Evolutionary conservation across 352 stramenopile genomes (phyloP), one percentile per base, ranked within the genome.

Genomic region (Pythium diclinum): DNA sequence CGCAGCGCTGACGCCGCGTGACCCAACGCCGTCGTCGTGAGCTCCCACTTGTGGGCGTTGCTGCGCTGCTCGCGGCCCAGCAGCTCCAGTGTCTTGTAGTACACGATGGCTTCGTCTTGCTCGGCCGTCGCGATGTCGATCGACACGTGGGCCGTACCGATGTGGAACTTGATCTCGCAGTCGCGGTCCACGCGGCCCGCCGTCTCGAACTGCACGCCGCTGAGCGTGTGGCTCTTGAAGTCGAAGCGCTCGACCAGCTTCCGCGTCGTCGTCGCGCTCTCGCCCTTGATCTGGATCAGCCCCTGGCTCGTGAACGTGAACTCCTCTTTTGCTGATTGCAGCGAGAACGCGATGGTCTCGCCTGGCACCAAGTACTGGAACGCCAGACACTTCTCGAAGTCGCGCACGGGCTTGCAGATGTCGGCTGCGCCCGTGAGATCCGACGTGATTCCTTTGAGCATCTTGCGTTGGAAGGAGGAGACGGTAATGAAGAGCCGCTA

Each of bases 151-250:
- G 33, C 40, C 28, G 16, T 36, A 33, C 49, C 55, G 6, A 63
- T 63, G 14, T 46, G 3, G 46, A 71, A 67, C 47, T 71, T 71
- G 65, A 71, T 63, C 53, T 71, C 65, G 19, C 65, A 71, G 65
- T 71, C 65, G 44, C 65, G 65, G 54, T 71, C 65, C 30, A 59
- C 59, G 13, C 65, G 65, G 4, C 65, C 65, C 1, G 65, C 55
- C 0, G 65, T 71, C 46, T 71, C 65, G 30, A 71, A 71, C 58
- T 67, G 14, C 25, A 71, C 58, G 14, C 10, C 16, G 13, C 32
- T 59, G n/a, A 71, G 42, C 21, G 4, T 21, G 33, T 71, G 33
- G 53, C 28, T 60, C 49, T 63, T 63, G 55, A 67, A 71, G 21
- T 71, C 65, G 53, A 64, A 71, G 0, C 65, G 58, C 53, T 66